Evolutionary conservation across 2,329 filamentous ascomycete genomes (phyloP), one percentile per base, ranked within the genome.

Genomic region (Leptographium procerum): DNA sequence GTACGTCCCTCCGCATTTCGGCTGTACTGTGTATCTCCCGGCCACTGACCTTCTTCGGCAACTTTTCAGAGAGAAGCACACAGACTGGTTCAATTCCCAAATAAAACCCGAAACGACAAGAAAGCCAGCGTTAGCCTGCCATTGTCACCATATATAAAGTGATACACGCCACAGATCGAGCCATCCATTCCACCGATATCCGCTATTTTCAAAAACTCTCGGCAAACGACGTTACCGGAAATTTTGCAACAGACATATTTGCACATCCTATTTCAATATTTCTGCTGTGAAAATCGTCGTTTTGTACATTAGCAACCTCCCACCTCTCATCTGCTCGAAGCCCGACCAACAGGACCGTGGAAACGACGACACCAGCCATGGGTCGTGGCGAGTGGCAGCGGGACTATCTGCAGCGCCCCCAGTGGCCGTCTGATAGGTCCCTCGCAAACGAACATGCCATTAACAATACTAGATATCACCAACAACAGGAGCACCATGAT

Each of bases 341-440:
- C 29, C 24, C 19, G n/a, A 48, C 28, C 54, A 52, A 24, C 31
- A 14, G n/a, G 10, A 26, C 10, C 22, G 19, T 40, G 13, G 36
- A 55, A 29, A 26, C 26, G 24, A 53, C 22, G 16, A 53, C 50
- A 14, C n/a, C 52, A 51, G 56, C 58, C 60, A 64, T 64, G 63
- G 63, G 56, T 45, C 63, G 60, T n/a, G n/a, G n/a, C 34, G 63
- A 64, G 24, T 62, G 54, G 53, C 34, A 57, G 31, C 47, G 60
- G 45, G 57, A 62, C 24, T 57, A 58, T 36, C 60, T 62, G 14
- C 59, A 60, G 19, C 64, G 63, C 26, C 61, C 62, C 11, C 61
- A 65, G 22, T 67, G 64, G 65, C 63, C 60, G 40, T 45, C 61
- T 26, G 61, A 64, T 10, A 60, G 66, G 48, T 22, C 55, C 34